Evolutionary conservation across 31 red algal species (phyloP).

Genomic region (Asparagopsis taxiformis): DNA sequence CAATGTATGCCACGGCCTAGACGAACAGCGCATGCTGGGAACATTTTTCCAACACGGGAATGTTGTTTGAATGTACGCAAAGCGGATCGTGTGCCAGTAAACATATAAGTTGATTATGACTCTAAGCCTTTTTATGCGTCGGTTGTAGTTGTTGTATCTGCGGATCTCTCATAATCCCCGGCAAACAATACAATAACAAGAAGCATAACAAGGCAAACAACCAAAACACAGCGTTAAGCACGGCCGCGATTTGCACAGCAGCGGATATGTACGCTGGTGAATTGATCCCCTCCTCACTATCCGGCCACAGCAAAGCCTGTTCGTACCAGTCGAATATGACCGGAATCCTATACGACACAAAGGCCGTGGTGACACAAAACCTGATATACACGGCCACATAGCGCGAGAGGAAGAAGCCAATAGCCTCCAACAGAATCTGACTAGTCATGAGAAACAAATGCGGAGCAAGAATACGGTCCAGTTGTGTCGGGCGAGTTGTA

Average conservation of each 20-base stretch:
- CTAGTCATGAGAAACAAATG: slow-evolving; percentile 52
- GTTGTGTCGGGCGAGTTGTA: slow-evolving; percentile 10
- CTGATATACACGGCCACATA: slow-evolving; percentile 29
- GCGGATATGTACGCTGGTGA: slow-evolving; percentile 8
- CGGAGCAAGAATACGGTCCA: slow-evolving; percentile 33
- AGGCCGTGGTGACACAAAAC: slow-evolving; percentile 29
- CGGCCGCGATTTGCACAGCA: slow-evolving; percentile 22
- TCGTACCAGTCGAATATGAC: slow-evolving; percentile 44
- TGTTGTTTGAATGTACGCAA: not conserved
- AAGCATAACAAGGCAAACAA: slow-evolving; percentile 52
- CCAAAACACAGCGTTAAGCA: slow-evolving; percentile 53
- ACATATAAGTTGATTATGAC: no score
- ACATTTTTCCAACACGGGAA: not conserved
- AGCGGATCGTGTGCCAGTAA: no score
- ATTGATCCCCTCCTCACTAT: slow-evolving; percentile 1
- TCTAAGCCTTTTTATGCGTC: no score
- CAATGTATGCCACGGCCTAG: slow-evolving; percentile 67
- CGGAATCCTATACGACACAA: slow-evolving; percentile 45
- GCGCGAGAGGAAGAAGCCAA: slow-evolving; percentile 23
- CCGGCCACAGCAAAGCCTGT: slow-evolving; percentile 10
- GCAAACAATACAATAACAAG: slow-evolving; percentile 41
- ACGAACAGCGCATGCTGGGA: not conserved
- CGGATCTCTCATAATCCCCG: slow-evolving; percentile 26
- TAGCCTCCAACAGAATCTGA: slow-evolving; percentile 50
- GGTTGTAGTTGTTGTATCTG: not conserved